phyloP scores from a whole-genome alignment of 2,329 filamentous ascomycete genomes.

The Colletotrichum tofieldiae region DNA sequence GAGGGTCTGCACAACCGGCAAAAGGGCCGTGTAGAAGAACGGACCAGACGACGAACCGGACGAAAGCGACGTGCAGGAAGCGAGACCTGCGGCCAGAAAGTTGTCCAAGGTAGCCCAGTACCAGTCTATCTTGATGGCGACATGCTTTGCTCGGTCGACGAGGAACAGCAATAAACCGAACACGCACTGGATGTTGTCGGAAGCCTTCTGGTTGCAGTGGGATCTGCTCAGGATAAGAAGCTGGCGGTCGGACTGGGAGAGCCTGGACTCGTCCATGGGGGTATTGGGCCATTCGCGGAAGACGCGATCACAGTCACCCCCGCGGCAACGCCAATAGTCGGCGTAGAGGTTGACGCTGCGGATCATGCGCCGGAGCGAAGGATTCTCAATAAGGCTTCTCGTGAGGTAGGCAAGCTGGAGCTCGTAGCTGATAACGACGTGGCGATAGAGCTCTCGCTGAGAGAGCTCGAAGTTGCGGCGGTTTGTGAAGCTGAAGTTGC shows the following conservation, averaged over 20 bases:
- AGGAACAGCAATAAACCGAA: conserved; percentile 21
- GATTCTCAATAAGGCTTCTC: conserved; percentile 34
- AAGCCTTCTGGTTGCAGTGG: not conserved
- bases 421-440: not conserved
- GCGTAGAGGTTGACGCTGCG: not conserved
- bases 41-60: not conserved
- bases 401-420: conserved; percentile 3
- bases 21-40: not conserved
- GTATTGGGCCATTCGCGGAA: not conserved
- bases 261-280: not conserved
- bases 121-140: not conserved
- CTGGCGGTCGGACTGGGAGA: conserved; percentile 12
- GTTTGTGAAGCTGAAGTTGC: conserved; percentile 6
- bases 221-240: conserved; percentile 18
- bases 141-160: not conserved
- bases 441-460: conserved; percentile 24
- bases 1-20: not conserved
- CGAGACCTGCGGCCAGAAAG: conserved; percentile 17
- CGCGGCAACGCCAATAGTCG: not conserved
- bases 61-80: not conserved
- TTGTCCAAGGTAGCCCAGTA: not conserved
- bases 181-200: conserved; percentile 20
- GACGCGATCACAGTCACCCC: not conserved
- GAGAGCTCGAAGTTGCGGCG: not conserved
- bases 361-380: not conserved